phyloP scores from a whole-genome alignment of 2,329 filamentous ascomycete genomes.

The Fusarium pininemorale region DNA sequence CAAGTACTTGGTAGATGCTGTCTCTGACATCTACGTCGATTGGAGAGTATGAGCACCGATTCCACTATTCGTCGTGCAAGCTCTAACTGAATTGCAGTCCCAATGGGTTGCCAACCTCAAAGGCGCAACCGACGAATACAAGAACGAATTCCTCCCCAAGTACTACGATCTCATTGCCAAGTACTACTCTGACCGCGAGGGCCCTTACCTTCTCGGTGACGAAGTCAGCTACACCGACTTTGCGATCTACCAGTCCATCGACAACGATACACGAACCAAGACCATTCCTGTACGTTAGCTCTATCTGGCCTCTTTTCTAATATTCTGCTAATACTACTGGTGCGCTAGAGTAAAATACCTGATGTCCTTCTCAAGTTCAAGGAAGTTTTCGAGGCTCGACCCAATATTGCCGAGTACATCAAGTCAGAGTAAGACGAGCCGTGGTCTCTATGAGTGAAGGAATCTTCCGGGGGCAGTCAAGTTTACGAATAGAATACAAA shows the following conservation, averaged over 20 bases:
- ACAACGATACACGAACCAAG: slow-evolving; percentile 22
- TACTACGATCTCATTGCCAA: slow-evolving; percentile 11
- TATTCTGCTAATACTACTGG: too few relatives aligned
- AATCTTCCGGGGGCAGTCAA: too few relatives aligned
- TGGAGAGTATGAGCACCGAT: slow-evolving; percentile 1
- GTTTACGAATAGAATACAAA: too few relatives aligned
- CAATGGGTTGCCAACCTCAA: slow-evolving; percentile 4
- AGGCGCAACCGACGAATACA: slow-evolving; percentile 12
- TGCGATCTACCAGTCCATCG: slow-evolving; percentile 22
- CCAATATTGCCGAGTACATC: slow-evolving; percentile 26
- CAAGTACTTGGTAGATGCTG: slow-evolving; percentile 20
- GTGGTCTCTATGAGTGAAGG: too few relatives aligned
- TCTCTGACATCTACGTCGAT: slow-evolving; percentile 9
- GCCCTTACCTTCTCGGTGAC: slow-evolving; percentile 18
- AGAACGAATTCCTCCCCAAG: slow-evolving; percentile 11
- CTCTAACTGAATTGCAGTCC: background rate
- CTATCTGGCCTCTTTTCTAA: too few relatives aligned
- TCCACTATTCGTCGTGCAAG: rapidly evolving
- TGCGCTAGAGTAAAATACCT: background rate
- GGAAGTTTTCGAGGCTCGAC: slow-evolving; percentile 3
- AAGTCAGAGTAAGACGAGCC: background rate
- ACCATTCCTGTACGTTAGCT: background rate
- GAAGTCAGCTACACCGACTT: slow-evolving; percentile 25
- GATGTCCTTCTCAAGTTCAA: slow-evolving; percentile 19
- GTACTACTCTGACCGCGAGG: slow-evolving; percentile 25